Evolutionary conservation across 805 yeast species (phyloP), one percentile per base, ranked within the genome.

Genomic region (Metahyphopichia silvanorum): DNA sequence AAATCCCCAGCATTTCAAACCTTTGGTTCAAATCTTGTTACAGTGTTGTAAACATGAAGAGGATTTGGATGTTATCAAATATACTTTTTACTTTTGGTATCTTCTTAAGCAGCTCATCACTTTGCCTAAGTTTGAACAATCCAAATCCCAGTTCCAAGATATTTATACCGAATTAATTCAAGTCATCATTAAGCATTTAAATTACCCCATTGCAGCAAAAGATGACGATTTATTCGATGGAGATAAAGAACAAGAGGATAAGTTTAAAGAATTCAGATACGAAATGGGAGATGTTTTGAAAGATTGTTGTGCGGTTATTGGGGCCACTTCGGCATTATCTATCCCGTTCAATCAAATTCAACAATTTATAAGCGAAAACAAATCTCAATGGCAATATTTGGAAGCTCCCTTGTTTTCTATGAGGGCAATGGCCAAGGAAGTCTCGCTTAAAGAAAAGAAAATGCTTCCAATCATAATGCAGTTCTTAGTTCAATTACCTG

Each of bases 231-330:
- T 79, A 13, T 91, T 91, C 47, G 70, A 71, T 16, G 69, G 69
- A 17, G 87, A 85, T 49, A 71, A 67, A 43, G 96, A 87, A 53
- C 83, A 77, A 34, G 95, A 88, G 52, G 98, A 94, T 52, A 86
- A 87, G 57, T 93, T 93, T 56, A 80, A 86, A 49, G 94, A 87
- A 38, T 93, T 91, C 60, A 74, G 99, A 50, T 93, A 93, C 59
- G 96, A 87, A 35, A 86, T 93, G 85, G 98, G 98, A 23, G 98
- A 93, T 55, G 96, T 91, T n/a, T 64, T 93, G 40, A 94, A 94
- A 53, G 95, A 88, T 53, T 88, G 98, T 64, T 86, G 97, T 46
- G 85, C 86, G 2, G 91, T 93, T 3, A 79, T 86, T 26, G 98
- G 98, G 1, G 70, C 94, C 3, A 61, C 74, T 7, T 65, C 60